A percentile compares a stretch with the other conserved stretches of the same genome.
Evolutionary conservation across 1,284 basidiomycete genomes (phyloP).

Genomic region (Ustilago tritici): DNA sequence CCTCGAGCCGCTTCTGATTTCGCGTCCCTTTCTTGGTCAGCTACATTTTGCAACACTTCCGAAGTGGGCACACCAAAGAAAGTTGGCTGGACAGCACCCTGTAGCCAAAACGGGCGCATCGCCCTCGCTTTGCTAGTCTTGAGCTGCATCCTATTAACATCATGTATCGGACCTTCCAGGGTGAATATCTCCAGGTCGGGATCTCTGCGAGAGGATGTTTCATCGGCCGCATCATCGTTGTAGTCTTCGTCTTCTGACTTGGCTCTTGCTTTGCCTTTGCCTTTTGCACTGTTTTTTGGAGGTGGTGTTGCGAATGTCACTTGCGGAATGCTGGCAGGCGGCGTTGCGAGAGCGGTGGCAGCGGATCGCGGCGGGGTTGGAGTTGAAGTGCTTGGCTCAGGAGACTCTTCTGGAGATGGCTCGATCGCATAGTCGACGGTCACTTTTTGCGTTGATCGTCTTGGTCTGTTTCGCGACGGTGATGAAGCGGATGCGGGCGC

Average conservation of each 20-base stretch:
- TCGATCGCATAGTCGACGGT: background rate
- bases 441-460: slow-evolving; percentile 3
- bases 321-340: background rate
- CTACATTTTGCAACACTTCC: background rate
- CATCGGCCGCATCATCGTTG: slow-evolving; percentile 16
- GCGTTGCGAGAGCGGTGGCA: background rate
- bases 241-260: slow-evolving; percentile 8
- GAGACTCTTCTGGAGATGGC: background rate
- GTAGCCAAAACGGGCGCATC: slow-evolving; percentile 31
- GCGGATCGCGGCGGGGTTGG: background rate
- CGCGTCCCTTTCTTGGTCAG: slow-evolving; percentile 1
- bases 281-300: slow-evolving; percentile 10
- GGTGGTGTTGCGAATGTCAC: background rate
- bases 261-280: slow-evolving; percentile 13
- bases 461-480: background rate
- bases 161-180: slow-evolving; percentile 16
- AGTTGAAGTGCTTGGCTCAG: background rate
- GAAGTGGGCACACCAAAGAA: slow-evolving; percentile 30
- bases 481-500: background rate
- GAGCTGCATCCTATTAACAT: slow-evolving; percentile 15
- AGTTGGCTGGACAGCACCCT: slow-evolving; percentile 25
- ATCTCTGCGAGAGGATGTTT: slow-evolving; percentile 10
- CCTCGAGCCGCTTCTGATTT: slow-evolving; percentile 3
- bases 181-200: slow-evolving; percentile 23
- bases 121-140: slow-evolving; percentile 26